phyloP scores from a whole-genome alignment of 106 monocot species.

The Xerophyta viscosa region DNA sequence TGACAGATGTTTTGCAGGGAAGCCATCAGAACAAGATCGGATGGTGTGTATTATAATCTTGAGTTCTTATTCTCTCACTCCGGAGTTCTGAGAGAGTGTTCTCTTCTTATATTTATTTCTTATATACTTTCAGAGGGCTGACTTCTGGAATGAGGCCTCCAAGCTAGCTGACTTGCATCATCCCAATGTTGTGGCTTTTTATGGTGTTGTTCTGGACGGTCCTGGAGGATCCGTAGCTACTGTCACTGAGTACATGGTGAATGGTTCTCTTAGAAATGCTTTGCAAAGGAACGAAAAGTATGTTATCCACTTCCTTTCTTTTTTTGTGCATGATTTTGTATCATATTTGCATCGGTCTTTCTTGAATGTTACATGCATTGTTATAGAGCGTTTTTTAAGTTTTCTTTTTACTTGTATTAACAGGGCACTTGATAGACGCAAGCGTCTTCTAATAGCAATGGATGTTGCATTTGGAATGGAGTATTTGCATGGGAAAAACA shows the following conservation, averaged over 20 bases:
- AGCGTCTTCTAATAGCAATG: constrained; percentile 86
- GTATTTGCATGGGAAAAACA: constrained; percentile 90
- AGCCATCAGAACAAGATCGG: constrained; percentile 65
- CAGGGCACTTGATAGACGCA: constrained; percentile 74
- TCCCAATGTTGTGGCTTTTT: constrained; percentile 97
- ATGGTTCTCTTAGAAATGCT: constrained; percentile 86
- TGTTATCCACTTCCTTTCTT: no score
- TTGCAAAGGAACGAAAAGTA: constrained; percentile 76
- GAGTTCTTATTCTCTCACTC: not conserved
- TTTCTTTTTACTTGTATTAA: no score
- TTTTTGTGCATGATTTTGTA: no score
- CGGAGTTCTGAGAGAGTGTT: no score
- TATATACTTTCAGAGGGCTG: constrained; percentile 48
- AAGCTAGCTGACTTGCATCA: constrained; percentile 96
- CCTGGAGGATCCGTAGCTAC: constrained; percentile 82
- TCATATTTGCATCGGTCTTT: no score
- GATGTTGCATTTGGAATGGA: constrained; percentile 99
- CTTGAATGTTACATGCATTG: no score
- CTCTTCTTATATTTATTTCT: not conserved
- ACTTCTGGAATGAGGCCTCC: constrained; percentile 95
- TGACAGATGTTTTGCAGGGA: constrained; percentile 76
- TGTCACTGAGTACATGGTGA: constrained; percentile 95
- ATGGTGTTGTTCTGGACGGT: constrained; percentile 94
- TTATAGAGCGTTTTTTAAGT: no score
- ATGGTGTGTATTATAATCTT: constrained; percentile 34